These are phyloP conservation scores for Aspergillus nanangensis DNA, from an alignment of 495 filamentous ascomycete species.

Conservation along the genomic window DNA sequence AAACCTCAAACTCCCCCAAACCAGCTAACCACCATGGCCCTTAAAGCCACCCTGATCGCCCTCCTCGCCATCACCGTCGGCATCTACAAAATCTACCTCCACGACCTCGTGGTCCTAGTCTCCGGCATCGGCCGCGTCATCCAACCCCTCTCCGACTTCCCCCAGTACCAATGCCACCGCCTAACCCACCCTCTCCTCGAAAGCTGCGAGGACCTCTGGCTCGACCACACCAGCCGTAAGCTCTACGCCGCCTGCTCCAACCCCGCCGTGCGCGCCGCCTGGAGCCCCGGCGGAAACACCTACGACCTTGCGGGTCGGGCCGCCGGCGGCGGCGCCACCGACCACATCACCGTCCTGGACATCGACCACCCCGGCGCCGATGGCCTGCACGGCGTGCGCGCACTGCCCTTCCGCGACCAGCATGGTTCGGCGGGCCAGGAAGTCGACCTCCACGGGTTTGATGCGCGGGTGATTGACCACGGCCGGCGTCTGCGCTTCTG, in stretches of 20 bases:
- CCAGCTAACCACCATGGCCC: too few relatives aligned
- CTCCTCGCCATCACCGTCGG: background rate
- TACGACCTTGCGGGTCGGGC: slow-evolving; percentile 14
- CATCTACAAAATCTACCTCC: slow-evolving; percentile 6
- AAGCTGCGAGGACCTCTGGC: slow-evolving; percentile 38
- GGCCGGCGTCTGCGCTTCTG: slow-evolving; percentile 22
- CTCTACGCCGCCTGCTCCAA: slow-evolving; percentile 30
- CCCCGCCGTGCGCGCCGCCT: slow-evolving; percentile 8
- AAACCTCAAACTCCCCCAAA: background rate
- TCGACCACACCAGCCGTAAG: slow-evolving; percentile 25
- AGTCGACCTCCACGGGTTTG: slow-evolving; percentile 30
- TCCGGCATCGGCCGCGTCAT: slow-evolving; percentile 22
- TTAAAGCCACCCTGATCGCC: too few relatives aligned
- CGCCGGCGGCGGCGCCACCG: slow-evolving; percentile 11
- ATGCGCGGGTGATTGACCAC: slow-evolving; percentile 11
- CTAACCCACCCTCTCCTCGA: slow-evolving; percentile 29
- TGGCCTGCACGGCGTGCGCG: slow-evolving; percentile 17
- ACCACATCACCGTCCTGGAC: slow-evolving; percentile 28
- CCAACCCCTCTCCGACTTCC: slow-evolving; percentile 25
- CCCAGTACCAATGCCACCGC: slow-evolving; percentile 20
- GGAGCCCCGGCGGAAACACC: slow-evolving; percentile 12
- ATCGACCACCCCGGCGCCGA: slow-evolving; percentile 21
- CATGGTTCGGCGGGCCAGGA: slow-evolving; percentile 11
- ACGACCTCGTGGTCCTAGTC: slow-evolving; percentile 7
- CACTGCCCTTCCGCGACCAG: slow-evolving; percentile 2